Conservation (phyloP, 2,329 filamentous ascomycete genomes). For the Colletotrichum spaethianum region DNA sequence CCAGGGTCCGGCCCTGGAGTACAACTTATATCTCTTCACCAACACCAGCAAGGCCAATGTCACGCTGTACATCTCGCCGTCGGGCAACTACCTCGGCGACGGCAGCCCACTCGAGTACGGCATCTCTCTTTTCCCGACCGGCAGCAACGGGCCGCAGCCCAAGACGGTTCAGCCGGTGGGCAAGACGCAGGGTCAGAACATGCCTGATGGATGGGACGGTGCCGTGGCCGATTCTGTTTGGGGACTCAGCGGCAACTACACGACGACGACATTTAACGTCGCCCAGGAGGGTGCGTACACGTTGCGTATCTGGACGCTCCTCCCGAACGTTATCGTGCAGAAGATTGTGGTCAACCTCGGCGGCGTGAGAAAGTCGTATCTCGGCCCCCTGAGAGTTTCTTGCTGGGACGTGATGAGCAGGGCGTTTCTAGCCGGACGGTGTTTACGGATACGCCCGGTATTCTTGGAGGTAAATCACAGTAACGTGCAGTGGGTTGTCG, state of each 20-base stretch:
- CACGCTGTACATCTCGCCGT: slow-evolving; percentile 66
- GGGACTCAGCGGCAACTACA: slow-evolving; percentile 60
- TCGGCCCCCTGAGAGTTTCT: slow-evolving; percentile 71
- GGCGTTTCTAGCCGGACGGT: slow-evolving; percentile 56
- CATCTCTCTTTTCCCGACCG: slow-evolving; percentile 60
- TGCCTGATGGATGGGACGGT: slow-evolving; percentile 59
- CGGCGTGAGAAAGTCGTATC: slow-evolving; percentile 66
- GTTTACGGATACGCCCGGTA: slow-evolving; percentile 48
- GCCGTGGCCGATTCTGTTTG: slow-evolving; percentile 63
- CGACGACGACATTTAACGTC: slow-evolving; percentile 60
- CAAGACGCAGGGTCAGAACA: slow-evolving; percentile 54
- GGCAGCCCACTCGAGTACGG: slow-evolving; percentile 65
- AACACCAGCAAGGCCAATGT: slow-evolving; percentile 59
- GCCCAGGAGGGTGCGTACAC: slow-evolving; percentile 61
- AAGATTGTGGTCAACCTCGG: slow-evolving; percentile 71
- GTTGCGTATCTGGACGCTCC: slow-evolving; percentile 65
- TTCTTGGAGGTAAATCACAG: slow-evolving; percentile 25
- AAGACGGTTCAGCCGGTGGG: slow-evolving; percentile 59
- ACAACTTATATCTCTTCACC: slow-evolving; percentile 74
- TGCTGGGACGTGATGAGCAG: slow-evolving; percentile 56
- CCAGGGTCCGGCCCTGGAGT: slow-evolving; percentile 70
- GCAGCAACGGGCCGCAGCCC: slow-evolving; percentile 47
- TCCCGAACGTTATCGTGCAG: slow-evolving; percentile 68
- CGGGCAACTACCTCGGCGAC: slow-evolving; percentile 67
- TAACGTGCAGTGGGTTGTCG: neutral